Conservation (phyloP, 176 grass and related monocot species). For the Guadua angustifolia region DNA sequence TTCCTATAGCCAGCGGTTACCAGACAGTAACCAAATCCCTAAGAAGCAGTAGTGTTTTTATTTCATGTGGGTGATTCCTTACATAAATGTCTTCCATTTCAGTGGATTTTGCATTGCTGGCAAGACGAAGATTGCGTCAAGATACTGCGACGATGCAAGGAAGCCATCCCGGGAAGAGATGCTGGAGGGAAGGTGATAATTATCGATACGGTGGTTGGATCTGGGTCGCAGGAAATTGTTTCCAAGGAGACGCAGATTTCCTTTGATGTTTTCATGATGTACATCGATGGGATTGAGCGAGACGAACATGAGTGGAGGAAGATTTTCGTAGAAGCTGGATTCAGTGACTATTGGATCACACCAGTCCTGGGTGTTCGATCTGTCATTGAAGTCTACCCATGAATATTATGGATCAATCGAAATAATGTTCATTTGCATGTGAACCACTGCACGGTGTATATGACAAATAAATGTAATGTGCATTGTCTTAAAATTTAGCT, state of each 20-base stretch:
- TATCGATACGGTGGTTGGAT: neutral
- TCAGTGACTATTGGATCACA: conserved; percentile 36
- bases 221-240: neutral
- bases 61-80: no score
- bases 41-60: no score
- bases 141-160: neutral
- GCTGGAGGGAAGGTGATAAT: neutral
- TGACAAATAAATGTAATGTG: no score
- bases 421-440: no score
- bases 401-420: neutral
- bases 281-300: neutral
- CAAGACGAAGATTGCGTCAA: neutral
- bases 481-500: no score
- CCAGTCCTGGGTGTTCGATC: neutral
- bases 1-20: no score
- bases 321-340: conserved; percentile 32
- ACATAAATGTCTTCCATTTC: neutral
- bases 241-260: neutral
- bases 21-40: no score
- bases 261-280: conserved; percentile 38
- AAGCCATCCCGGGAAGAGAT: neutral
- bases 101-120: neutral
- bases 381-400: conserved; percentile 51
- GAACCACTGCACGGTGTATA: no score
- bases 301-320: conserved; percentile 43